Conservation (phyloP, 2,329 filamentous ascomycete species). For the Scedosporium aurantiacum region DNA sequence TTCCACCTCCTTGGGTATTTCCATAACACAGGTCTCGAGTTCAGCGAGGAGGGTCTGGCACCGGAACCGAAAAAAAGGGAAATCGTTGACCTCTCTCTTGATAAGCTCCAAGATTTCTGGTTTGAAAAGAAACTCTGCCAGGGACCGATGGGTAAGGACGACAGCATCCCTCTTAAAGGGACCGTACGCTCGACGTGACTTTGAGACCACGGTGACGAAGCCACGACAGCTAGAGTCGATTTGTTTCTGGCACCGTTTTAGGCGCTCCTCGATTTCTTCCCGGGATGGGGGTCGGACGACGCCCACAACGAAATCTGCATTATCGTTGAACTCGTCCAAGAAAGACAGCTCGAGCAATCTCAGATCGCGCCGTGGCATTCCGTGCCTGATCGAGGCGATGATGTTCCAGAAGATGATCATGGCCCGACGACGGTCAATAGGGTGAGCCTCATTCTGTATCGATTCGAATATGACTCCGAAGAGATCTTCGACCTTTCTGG, state of each 20-base stretch:
- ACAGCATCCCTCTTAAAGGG: background rate
- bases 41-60: background rate
- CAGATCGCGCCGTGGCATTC: background rate
- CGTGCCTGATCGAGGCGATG: background rate
- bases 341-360: background rate
- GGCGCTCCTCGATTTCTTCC: background rate
- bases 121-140: background rate
- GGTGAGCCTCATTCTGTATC: background rate
- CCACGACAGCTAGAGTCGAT: background rate
- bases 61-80: background rate
- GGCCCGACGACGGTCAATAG: background rate
- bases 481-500: background rate
- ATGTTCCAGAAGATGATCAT: background rate
- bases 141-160: background rate
- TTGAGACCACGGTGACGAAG: background rate
- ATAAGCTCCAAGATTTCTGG: background rate
- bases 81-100: background rate
- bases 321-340: background rate
- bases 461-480: background rate
- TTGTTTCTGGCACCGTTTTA: background rate
- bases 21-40: background rate
- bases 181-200: background rate
- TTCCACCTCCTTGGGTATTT: background rate
- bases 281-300: background rate
- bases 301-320: background rate